phyloP scores from a whole-genome alignment of 2,329 filamentous ascomycete species.

The Trichoderma koningiopsis region DNA sequence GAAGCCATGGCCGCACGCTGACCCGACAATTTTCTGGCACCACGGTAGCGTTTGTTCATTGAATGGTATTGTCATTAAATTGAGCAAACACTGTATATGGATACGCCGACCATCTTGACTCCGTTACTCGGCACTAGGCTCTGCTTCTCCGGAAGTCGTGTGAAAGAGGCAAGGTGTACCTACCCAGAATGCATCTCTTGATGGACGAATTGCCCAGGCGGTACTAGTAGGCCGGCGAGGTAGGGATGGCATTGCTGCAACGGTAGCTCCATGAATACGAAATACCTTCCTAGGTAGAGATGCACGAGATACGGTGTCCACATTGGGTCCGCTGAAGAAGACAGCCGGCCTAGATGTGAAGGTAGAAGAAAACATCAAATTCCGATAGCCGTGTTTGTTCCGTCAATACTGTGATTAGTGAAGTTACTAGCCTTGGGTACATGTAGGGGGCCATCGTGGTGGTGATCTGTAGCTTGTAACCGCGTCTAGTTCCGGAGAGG shows the following conservation, averaged over 20 bases:
- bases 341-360: neutral
- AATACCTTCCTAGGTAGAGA: neutral
- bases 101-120: neutral
- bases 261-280: neutral
- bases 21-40: too few relatives aligned
- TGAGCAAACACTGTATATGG: neutral
- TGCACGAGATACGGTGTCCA: neutral
- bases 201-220: neutral
- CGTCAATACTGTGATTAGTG: neutral
- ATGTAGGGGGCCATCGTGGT: neutral
- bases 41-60: neutral
- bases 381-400: neutral
- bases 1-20: neutral
- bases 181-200: slow-evolving; percentile 3
- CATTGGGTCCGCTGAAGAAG: neutral
- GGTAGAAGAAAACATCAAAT: neutral
- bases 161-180: neutral
- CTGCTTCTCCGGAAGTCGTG: slow-evolving; percentile 6
- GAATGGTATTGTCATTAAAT: neutral
- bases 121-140: neutral
- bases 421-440: neutral
- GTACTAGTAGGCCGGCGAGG: neutral
- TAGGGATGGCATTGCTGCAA: neutral
- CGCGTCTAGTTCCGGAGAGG: neutral
- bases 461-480: neutral